Base-by-base conservation (phyloP, 352 stramenopile genomes). In the Phytopythium kandeliae region DNA sequence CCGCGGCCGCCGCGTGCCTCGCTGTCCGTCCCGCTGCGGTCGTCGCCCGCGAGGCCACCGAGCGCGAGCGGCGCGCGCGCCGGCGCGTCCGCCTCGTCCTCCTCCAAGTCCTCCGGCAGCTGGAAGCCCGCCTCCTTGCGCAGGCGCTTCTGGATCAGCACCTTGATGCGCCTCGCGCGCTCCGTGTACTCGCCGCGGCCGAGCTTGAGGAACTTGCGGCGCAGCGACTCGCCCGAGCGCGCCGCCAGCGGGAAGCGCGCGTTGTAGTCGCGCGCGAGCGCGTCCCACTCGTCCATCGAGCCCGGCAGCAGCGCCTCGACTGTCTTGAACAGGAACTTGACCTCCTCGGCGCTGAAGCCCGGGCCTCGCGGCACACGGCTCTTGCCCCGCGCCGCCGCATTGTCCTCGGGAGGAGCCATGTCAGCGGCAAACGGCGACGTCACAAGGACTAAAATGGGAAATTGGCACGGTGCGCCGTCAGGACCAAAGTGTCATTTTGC, bases 201-300 rank as follows among this genome's bases (percentile, higher is more conserved):
- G 19, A 76, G 47, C 8, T 64, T 58, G 6, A 63, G 67, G 30
- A 73, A 76, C 52, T 76, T 76, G 49, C 71, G 71, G 46, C 71
- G 71, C 42, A 76, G 67, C 28, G 67, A 76, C 24, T 76, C 67
- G 42, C 60, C 60, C 17, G 67, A 68, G 33, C 67, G 67, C 48
- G 58, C 67, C 42, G 71, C 57, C 26, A 67, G 65, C 41, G 63
- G 57, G 19, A 68, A 63, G 31, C 69, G 63, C 34, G 54, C 26
- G 48, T 73, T 76, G 61, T 76, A 65, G n/a, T 61, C 40, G 54
- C 64, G 57, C 28, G 67, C 54, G 7, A 76, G 28, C 11, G 68
- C 55, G 35, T 76, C 67, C 67, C 67, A 76, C 10, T 65, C 67
- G 25, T 76, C 67, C 25, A 56, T 58, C 57, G 63, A 72, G 28